Evolutionary conservation across 495 filamentous ascomycete genomes (phyloP).

Genomic region (Talaromyces proteolyticus): DNA sequence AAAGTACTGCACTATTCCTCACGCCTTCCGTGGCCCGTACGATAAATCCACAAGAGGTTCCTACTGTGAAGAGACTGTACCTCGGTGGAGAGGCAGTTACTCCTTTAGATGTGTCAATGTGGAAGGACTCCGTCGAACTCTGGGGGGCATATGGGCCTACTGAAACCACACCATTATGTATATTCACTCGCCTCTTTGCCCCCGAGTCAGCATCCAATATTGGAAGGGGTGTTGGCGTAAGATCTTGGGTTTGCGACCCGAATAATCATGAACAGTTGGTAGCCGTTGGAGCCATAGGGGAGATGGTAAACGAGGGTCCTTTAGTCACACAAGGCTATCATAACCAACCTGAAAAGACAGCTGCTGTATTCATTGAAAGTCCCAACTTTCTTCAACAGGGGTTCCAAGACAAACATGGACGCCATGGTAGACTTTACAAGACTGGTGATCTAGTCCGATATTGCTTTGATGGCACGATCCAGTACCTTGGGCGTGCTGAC

Average conservation of each 20-base stretch:
- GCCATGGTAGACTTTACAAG: slow-evolving; percentile 6
- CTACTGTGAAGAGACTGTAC: slow-evolving; percentile 13
- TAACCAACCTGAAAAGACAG: slow-evolving; percentile 19
- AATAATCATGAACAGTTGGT: slow-evolving; percentile 19
- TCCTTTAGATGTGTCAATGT: slow-evolving; percentile 10
- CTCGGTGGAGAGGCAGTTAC: slow-evolving; percentile 18
- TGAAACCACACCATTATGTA: slow-evolving; percentile 19
- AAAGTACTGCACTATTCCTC: slow-evolving; percentile 18
- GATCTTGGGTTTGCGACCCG: slow-evolving; percentile 24
- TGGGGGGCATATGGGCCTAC: slow-evolving; percentile 30
- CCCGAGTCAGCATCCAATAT: slow-evolving; percentile 13
- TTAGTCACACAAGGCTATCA: slow-evolving; percentile 20
- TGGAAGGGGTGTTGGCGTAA: slow-evolving; percentile 15
- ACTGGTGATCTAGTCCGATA: slow-evolving; percentile 8
- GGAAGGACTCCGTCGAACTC: slow-evolving; percentile 11
- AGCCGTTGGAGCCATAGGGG: slow-evolving; percentile 27
- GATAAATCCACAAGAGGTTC: slow-evolving; percentile 15
- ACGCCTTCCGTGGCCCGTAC: slow-evolving; percentile 18
- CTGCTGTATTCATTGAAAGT: slow-evolving; percentile 13
- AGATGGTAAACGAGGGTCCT: slow-evolving; percentile 21
- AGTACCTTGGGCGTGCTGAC: slow-evolving; percentile 22
- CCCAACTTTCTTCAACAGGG: slow-evolving; percentile 11
- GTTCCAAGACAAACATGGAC: slow-evolving; percentile 22
- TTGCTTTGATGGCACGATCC: slow-evolving; percentile 18
- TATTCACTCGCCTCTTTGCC: slow-evolving; percentile 6